Evolutionary conservation across 169 alveolate genomes (phyloP).

Genomic region (Plasmodium blacklocki): DNA sequence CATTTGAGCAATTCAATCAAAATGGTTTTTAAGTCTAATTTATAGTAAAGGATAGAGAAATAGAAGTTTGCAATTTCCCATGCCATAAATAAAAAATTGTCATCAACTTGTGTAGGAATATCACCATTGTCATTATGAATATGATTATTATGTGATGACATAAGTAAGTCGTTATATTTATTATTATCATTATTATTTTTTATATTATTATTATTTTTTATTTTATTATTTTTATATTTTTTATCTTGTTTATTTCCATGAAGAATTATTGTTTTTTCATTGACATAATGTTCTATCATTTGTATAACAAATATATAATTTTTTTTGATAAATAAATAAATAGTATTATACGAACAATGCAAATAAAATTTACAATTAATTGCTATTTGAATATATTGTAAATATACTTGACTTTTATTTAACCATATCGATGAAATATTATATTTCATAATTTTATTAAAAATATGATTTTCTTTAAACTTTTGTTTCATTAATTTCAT

Average conservation of each 20-base stretch:
- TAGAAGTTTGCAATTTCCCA: slow-evolving; percentile 76
- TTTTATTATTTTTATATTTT: neutral
- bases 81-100: slow-evolving; percentile 36
- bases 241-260: neutral
- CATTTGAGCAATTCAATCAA: slow-evolving; percentile 44
- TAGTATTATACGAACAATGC: slow-evolving; percentile 44
- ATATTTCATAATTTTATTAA: slow-evolving; percentile 46
- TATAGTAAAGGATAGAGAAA: slow-evolving; percentile 58
- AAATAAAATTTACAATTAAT: slow-evolving; percentile 52
- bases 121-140: neutral
- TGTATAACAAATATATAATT: slow-evolving; percentile 27
- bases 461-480: slow-evolving; percentile 39
- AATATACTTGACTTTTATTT: slow-evolving; percentile 47
- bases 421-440: slow-evolving; percentile 64
- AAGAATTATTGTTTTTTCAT: neutral
- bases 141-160: neutral
- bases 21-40: slow-evolving; percentile 43
- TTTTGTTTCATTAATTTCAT: slow-evolving; percentile 32
- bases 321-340: slow-evolving; percentile 45
- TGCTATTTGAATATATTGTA: slow-evolving; percentile 61
- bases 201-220: neutral
- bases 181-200: neutral
- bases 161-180: neutral
- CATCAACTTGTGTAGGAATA: neutral
- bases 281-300: slow-evolving; percentile 7